A percentile compares a stretch with the other conserved stretches of the same genome.
Evolutionary conservation across 768 basidiomycete genomes (phyloP).

Genomic region (Mycena amicta): DNA sequence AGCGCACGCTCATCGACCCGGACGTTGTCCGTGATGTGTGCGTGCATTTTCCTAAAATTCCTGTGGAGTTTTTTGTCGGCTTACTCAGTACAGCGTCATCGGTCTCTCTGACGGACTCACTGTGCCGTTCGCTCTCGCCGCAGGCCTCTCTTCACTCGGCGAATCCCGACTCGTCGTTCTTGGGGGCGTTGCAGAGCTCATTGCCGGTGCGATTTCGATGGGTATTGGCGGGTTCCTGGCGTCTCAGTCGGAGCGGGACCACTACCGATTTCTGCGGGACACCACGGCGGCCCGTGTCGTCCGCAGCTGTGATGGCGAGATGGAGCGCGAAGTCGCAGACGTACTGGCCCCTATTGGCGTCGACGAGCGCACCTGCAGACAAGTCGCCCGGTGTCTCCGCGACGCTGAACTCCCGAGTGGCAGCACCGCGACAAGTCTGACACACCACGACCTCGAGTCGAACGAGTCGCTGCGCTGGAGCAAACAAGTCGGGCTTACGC

Average conservation of each 20-base stretch:
- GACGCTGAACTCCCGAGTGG: constrained; percentile 53
- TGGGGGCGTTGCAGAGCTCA: constrained; percentile 93
- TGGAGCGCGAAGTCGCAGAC: constrained; percentile 92
- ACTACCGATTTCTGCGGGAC: constrained; percentile 79
- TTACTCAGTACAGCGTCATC: constrained; percentile 59
- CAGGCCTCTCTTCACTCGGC: constrained; percentile 87
- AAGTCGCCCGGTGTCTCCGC: constrained; percentile 76
- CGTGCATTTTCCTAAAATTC: too few species aligned
- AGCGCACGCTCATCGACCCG: constrained; percentile 81
- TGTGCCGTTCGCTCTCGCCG: constrained; percentile 89
- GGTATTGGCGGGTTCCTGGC: constrained; percentile 98
- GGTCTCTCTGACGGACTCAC: constrained; percentile 91
- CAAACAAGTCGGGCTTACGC: constrained; percentile 82
- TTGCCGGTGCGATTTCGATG: constrained; percentile 97
- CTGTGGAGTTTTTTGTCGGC: too few species aligned
- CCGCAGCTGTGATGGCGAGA: constrained; percentile 89
- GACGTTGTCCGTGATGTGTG: constrained; percentile 88
- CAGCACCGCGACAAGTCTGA: constrained; percentile 4
- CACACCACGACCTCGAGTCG: constrained; percentile 52
- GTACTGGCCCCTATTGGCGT: constrained; percentile 90
- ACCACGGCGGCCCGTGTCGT: constrained; percentile 81
- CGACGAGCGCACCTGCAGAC: constrained; percentile 75
- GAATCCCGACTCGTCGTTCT: constrained; percentile 90
- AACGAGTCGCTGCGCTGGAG: constrained; percentile 62
- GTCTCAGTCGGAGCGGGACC: constrained; percentile 94